phyloP scores from a whole-genome alignment of 2,329 filamentous ascomycete genomes.

The Neofusicoccum umdonicola region DNA sequence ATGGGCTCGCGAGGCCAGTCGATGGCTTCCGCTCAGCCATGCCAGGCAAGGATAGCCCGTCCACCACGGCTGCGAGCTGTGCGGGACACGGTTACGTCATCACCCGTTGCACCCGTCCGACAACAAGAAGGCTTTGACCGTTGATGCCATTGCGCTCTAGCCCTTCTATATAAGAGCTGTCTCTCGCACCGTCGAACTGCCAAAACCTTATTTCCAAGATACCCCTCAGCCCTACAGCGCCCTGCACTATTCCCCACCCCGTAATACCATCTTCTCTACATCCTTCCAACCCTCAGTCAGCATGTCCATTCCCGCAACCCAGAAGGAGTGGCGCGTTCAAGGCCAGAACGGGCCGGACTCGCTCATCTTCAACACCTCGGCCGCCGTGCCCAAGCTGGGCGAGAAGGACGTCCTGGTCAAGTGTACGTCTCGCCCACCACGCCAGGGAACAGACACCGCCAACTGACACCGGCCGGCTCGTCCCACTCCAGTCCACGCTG shows the following conservation, averaged over 20 bases:
- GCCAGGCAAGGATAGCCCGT: neutral
- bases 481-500: conserved; percentile 40
- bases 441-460: neutral
- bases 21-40: neutral
- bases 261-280: too few relatives aligned
- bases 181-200: neutral
- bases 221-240: neutral
- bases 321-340: conserved; percentile 56
- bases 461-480: neutral
- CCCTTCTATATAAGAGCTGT: neutral
- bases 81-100: neutral
- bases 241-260: neutral
- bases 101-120: neutral
- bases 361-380: conserved; percentile 55
- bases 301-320: conserved; percentile 39
- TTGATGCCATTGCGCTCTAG: neutral
- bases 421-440: conserved; percentile 31
- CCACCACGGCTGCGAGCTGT: neutral
- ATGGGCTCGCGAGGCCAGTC: neutral
- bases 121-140: neutral
- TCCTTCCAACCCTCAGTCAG: neutral
- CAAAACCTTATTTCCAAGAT: neutral
- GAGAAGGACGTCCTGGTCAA: conserved; percentile 73
- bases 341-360: conserved; percentile 59
- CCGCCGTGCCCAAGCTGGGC: conserved; percentile 58